Evolutionary conservation across 352 stramenopile species (phyloP), one percentile per base, ranked within the genome.

Genomic region (Phytophthora litchii): DNA sequence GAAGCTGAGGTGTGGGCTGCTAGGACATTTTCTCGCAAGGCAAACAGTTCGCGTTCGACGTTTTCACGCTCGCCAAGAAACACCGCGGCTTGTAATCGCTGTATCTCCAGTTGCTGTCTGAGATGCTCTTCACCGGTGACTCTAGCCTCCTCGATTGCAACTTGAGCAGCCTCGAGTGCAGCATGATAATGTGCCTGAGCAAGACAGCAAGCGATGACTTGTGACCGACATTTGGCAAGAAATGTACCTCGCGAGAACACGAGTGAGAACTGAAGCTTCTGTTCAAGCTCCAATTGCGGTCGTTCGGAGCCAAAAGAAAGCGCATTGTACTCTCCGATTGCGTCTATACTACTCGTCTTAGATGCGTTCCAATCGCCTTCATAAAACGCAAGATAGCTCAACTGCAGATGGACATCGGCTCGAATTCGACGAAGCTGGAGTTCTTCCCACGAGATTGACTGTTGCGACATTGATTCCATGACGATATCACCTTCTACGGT

Each of bases 21-120:
- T 25, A 58, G 49, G 17, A 48, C 60, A 29, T 59, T 32, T 19
- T 66, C 47, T 45, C 60, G 45, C 14, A 91, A 62, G 20, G 34
- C 12, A 16, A 53, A 27, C 6, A 88, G 54, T 9, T 70, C 50
- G 3, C 3, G 19, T 16, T 76, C 60, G 4, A 70, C 60, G 1
- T 44, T 60, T 16, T 77, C 55, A 13, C 63, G 53, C 11, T 72
- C 59, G 0, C 83, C 81, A 12, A 88, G 55, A 16, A 78, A 67
- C 1, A 80, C 54, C 3, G 70, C 29, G 17, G 76, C 74, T 14
- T 86, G 66, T 2, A 59, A 37, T 20, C 65, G 51, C 34, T 83
- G 60, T n/a, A 84, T 32, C 25, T 84, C 59, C 9, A 91, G 46
- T 7, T 78, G 69, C 21, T 78, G 73, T 14, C 63, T 49, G 13